Evolutionary conservation across 257 asterid genomes (phyloP).

Genomic region (Nicotiana sylvestris): DNA sequence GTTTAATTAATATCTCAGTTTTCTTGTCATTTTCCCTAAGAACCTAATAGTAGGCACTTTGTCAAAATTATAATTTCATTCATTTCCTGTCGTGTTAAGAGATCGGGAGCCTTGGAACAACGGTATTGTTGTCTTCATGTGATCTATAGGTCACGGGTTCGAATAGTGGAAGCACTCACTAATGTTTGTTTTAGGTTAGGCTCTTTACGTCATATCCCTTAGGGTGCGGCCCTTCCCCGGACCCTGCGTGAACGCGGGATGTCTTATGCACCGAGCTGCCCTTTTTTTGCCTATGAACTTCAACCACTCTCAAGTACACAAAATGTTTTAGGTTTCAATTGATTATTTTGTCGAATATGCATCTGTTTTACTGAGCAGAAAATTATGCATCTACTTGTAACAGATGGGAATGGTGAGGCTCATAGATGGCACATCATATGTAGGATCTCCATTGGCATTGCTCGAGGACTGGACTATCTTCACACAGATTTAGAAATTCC

Average conservation of each 20-base stretch:
- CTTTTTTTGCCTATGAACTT: neutral
- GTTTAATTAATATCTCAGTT: conserved; percentile 11
- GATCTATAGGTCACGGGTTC: no score
- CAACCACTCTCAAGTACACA: neutral
- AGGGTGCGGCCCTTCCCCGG: no score
- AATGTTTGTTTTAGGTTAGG: no score
- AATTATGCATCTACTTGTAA: conserved; percentile 2
- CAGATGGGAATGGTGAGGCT: conserved; percentile 63
- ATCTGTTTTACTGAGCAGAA: neutral
- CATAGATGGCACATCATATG: conserved; percentile 67
- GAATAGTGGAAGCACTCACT: no score
- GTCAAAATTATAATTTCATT: conserved; percentile 4
- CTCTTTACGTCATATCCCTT: no score
- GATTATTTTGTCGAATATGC: neutral
- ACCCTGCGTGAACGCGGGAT: no score
- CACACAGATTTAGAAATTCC: conserved; percentile 53
- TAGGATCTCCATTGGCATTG: conserved; percentile 61
- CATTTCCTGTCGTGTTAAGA: neutral
- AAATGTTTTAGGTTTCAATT: neutral
- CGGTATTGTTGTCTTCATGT: no score
- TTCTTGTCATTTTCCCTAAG: neutral
- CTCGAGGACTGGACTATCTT: conserved; percentile 61
- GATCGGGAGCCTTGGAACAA: no score
- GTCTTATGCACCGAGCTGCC: no score
- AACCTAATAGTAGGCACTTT: neutral